phyloP scores from a whole-genome alignment of 306 rosid species.

The Dalbergia cochinchinensis region DNA sequence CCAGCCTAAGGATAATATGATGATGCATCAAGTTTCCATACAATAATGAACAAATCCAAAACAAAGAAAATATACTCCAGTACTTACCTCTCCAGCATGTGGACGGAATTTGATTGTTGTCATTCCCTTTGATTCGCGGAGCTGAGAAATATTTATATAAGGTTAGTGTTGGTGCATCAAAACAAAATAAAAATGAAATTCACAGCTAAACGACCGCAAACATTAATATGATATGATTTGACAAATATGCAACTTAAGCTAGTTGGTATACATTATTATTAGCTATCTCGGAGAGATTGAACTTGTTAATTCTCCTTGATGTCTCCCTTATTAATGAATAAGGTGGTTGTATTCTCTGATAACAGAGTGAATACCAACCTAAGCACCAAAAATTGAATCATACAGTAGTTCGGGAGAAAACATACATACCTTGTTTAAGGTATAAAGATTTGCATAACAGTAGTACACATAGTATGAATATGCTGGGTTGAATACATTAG shows the following conservation, averaged over 20 bases:
- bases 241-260: conserved; percentile 30
- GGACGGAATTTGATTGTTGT: conserved; percentile 97
- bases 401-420: conserved; percentile 25
- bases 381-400: conserved; percentile 18
- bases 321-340: background rate
- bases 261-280: background rate
- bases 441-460: conserved; percentile 95
- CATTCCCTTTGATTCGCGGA: conserved; percentile 98
- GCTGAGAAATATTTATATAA: conserved; percentile 64
- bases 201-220: background rate
- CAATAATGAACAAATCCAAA: conserved; percentile 27
- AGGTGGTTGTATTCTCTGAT: background rate
- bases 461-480: conserved; percentile 93
- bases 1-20: conserved; percentile 74
- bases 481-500: conserved; percentile 95
- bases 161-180: conserved; percentile 42
- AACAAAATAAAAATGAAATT: conserved; percentile 26
- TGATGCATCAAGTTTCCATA: conserved; percentile 39
- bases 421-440: conserved; percentile 81
- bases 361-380: background rate
- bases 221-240: conserved; percentile 13
- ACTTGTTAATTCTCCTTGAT: background rate
- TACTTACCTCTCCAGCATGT: conserved; percentile 93
- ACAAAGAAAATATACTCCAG: conserved; percentile 33
- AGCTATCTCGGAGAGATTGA: background rate